Base-by-base conservation (phyloP, 805 yeast genomes). In the Candida bentonensis region DNA sequence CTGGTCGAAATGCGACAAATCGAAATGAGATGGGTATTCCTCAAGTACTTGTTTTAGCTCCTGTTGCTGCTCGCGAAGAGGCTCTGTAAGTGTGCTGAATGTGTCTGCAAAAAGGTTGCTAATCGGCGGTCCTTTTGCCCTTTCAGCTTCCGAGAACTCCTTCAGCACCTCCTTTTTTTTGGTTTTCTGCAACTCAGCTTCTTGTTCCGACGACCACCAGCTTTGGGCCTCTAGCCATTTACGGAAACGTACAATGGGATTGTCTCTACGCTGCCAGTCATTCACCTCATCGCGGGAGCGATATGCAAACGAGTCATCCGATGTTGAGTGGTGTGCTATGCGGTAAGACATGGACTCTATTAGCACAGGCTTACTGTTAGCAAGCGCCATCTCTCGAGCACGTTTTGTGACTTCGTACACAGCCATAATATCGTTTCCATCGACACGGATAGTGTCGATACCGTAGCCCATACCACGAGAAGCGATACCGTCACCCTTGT, bases 341-440 rank as follows among this genome's bases (percentile, higher is more conserved):
- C 64, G 52, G 47, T 60, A 60, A 4, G 63, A 56, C 64, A 60
- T 60, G 46, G 61, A 60, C 47, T 60, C 64, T 26, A 60, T 56
- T 23, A 60, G 52, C 15, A 60, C 53, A 2, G 63, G 63, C 33
- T 46, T 41, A 45, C 53, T 51, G 15, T 53, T 44, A 9, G 40
- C 23, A 21, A 59, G 45, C 9, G 60, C 62, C 26, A 48, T 42
- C 20, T 51, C 47, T 13, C 62, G 48, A 15, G 61, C 61, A 25
- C 30, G 47, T 25, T 43, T 34, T 2, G 61, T 57, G 22, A 50
- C 62, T 23, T 54, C 25, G 42, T 59, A 50, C 7, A 58, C 59
- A 2, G 61, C 61, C 4, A 54, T 48, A 9, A 58, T 40, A 43
- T 60, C 64, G 46, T 60, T 60, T 2, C 64, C 64, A 42, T 60